Percentiles rank a stretch among this genome's conserved stretches.
phyloP scores from a whole-genome alignment of 192 early-diverging fungal genomes.

The Spizellomyces sp. region DNA sequence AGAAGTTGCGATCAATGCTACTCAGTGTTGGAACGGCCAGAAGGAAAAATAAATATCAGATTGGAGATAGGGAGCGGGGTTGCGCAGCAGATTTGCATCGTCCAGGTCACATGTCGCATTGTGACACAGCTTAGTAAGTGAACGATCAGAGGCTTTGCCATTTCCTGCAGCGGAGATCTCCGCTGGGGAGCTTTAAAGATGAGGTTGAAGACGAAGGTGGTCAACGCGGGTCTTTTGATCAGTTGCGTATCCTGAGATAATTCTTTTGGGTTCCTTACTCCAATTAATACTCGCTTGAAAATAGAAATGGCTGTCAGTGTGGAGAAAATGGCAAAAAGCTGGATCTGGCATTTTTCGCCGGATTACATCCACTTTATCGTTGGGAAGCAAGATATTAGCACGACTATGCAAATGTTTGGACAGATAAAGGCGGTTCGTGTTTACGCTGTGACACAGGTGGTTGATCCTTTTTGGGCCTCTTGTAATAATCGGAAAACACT shows the following conservation, averaged over 20 bases:
- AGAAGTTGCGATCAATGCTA: too few species aligned
- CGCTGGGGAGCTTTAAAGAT: not conserved
- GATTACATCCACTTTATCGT: slow-evolving; percentile 70
- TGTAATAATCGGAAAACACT: not conserved
- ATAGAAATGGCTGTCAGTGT: slow-evolving; percentile 62
- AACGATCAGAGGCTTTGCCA: too few species aligned
- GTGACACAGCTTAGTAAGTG: too few species aligned
- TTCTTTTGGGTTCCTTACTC: not conserved
- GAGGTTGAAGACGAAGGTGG: slow-evolving; percentile 30
- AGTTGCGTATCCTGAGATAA: slow-evolving; percentile 16
- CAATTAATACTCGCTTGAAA: not conserved
- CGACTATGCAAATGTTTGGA: slow-evolving; percentile 67
- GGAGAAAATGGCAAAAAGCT: slow-evolving; percentile 73
- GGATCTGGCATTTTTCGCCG: slow-evolving; percentile 65
- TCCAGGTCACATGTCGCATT: too few species aligned
- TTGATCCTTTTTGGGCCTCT: not conserved
- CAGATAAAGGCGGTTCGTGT: slow-evolving; percentile 38
- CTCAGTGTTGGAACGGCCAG: too few species aligned
- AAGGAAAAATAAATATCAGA: too few species aligned
- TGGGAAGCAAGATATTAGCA: slow-evolving; percentile 50
- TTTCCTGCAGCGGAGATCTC: too few species aligned
- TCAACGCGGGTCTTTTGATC: slow-evolving; percentile 32
- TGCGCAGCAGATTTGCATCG: too few species aligned
- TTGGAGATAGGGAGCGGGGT: too few species aligned
- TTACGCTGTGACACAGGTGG: not conserved